Evolutionary conservation across 108 stramenopile genomes (phyloP).

Genomic region (Epithemia pelagica): DNA sequence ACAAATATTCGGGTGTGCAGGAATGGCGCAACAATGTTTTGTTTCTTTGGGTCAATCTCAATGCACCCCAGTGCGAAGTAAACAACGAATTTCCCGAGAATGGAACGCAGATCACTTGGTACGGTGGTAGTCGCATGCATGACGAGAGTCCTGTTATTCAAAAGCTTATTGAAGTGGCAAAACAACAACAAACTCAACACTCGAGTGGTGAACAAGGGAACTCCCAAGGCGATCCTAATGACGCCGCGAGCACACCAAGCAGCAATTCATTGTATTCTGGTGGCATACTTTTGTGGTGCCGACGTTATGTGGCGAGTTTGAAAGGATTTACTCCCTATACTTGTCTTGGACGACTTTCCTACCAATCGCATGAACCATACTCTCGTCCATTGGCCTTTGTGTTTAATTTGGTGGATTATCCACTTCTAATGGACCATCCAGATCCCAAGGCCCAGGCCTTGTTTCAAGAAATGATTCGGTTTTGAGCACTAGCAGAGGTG

Average conservation of each 20-base stretch:
- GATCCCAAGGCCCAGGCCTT: not conserved
- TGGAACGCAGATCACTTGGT: constrained; percentile 61
- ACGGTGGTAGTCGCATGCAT: constrained; percentile 65
- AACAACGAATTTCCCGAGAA: constrained; percentile 56
- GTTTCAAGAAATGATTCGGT: not conserved
- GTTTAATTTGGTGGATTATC: constrained; percentile 65
- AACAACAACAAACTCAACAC: constrained; percentile 18
- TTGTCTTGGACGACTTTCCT: constrained; percentile 22
- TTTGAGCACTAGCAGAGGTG: too few species aligned
- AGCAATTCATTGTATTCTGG: constrained; percentile 6
- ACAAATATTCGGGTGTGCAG: constrained; percentile 77
- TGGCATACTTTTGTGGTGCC: constrained; percentile 66
- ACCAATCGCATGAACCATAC: constrained; percentile 34
- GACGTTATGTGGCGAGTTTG: constrained; percentile 25
- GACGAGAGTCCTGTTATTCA: constrained; percentile 56
- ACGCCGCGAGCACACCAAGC: too few species aligned
- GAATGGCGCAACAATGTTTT: constrained; percentile 57
- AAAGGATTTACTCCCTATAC: constrained; percentile 24
- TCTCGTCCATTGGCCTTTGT: constrained; percentile 60
- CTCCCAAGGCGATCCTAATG: not conserved
- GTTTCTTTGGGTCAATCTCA: constrained; percentile 71
- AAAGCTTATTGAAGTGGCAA: constrained; percentile 40
- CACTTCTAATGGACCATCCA: constrained; percentile 16
- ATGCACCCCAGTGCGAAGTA: constrained; percentile 20
- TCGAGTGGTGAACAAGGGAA: not conserved